phyloP scores from a whole-genome alignment of 2,329 filamentous ascomycete genomes.

The Fusarium clavum region DNA sequence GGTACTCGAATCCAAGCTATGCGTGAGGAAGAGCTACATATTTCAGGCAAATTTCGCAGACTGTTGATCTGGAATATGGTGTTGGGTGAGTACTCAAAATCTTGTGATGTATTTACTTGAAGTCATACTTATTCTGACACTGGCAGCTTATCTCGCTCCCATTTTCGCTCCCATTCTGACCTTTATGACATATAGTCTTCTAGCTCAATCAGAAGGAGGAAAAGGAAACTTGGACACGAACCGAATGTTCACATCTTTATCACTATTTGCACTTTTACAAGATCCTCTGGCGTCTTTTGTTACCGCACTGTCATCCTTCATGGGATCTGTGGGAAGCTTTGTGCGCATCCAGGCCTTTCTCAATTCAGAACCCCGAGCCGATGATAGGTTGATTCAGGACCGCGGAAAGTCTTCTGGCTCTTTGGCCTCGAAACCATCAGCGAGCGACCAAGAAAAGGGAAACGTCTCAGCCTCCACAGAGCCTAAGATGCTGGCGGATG shows the following conservation, averaged over 20 bases:
- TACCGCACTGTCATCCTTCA: conserved; percentile 20
- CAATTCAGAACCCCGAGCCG: conserved; percentile 12
- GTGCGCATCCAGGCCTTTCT: conserved; percentile 32
- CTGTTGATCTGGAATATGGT: conserved; percentile 39
- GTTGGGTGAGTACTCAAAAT: conserved; percentile 10
- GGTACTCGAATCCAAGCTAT: conserved; percentile 21
- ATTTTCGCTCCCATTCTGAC: conserved; percentile 33
- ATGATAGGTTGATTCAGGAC: conserved; percentile 2
- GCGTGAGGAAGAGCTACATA: conserved; percentile 18
- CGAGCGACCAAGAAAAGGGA: conserved; percentile 4
- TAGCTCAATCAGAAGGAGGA: conserved; percentile 18
- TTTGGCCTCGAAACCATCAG: neutral
- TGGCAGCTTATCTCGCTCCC: conserved; percentile 29
- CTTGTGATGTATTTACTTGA: rapidly evolving
- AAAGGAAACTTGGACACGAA: conserved; percentile 26
- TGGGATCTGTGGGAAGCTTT: conserved; percentile 35
- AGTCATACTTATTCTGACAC: neutral
- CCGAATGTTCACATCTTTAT: conserved; percentile 35
- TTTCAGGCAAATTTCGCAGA: conserved; percentile 26
- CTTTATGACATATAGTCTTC: conserved; percentile 30
- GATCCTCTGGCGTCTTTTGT: conserved; percentile 34
- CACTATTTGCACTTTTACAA: conserved; percentile 23
- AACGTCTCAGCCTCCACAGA: neutral
- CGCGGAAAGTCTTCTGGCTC: neutral
- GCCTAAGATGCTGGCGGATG: neutral